These are phyloP conservation scores for Candida vartiovaarae DNA, from an alignment of 805 yeast species.

Conservation along the genomic window DNA sequence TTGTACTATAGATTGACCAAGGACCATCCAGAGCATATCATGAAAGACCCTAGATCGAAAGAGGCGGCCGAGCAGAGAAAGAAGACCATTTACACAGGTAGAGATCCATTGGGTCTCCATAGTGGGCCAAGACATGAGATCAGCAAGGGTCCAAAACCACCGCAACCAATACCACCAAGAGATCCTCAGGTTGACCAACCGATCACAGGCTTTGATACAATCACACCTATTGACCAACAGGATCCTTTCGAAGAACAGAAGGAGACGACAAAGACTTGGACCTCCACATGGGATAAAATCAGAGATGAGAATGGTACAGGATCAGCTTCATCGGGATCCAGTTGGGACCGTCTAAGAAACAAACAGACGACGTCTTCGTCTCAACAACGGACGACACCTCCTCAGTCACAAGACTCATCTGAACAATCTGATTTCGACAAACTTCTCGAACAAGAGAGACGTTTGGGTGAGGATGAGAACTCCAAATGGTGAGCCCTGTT, in stretches of 20 bases:
- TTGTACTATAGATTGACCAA: conserved; percentile 46
- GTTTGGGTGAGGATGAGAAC: conserved; percentile 11
- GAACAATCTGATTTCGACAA: conserved; percentile 19
- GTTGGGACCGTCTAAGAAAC: neutral
- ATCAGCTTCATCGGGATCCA: neutral
- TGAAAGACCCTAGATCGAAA: conserved; percentile 48
- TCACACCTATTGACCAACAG: neutral
- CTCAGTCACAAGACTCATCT: neutral
- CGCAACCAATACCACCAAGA: neutral
- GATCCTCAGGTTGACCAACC: neutral
- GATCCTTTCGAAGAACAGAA: conserved; percentile 20
- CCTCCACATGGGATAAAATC: conserved; percentile 33
- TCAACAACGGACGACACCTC: no score
- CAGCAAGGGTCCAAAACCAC: conserved; percentile 4
- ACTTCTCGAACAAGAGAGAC: conserved; percentile 21
- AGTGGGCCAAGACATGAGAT: conserved; percentile 26
- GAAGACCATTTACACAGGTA: conserved; percentile 26
- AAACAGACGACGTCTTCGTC: neutral
- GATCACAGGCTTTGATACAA: neutral
- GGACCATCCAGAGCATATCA: conserved; percentile 41
- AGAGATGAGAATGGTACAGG: conserved; percentile 24
- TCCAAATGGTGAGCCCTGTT: conserved; percentile 11
- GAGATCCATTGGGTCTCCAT: conserved; percentile 33
- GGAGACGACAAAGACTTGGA: conserved; percentile 2
- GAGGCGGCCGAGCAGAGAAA: conserved; percentile 24